phyloP scores from a whole-genome alignment of 208 protist genomes.

The Trypanosoma scelopori region DNA sequence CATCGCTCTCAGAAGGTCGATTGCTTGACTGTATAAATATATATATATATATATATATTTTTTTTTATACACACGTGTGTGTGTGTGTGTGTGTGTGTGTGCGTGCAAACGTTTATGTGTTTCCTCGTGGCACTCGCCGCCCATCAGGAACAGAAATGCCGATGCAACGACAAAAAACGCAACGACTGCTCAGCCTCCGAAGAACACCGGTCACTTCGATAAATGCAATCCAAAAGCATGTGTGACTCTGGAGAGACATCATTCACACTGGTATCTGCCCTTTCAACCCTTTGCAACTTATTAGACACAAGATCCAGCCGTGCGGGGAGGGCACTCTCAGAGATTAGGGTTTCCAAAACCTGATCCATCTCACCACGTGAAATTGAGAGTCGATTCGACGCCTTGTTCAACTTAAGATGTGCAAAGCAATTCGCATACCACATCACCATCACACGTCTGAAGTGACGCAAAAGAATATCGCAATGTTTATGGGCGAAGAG shows the following conservation, averaged over 20 bases:
- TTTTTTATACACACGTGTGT: too few relatives aligned
- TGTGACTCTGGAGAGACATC: slow-evolving; percentile 1
- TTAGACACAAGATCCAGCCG: slow-evolving; percentile 23
- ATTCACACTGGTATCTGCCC: not conserved
- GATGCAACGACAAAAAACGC: slow-evolving; percentile 25
- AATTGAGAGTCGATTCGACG: slow-evolving; percentile 23
- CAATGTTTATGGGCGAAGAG: slow-evolving; percentile 23
- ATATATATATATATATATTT: too few relatives aligned
- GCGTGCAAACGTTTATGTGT: not conserved
- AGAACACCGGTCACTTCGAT: slow-evolving; percentile 13
- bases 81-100: too few relatives aligned
- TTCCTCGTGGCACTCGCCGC: not conserved
- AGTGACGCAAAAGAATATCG: slow-evolving; percentile 12
- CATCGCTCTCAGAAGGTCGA: too few relatives aligned
- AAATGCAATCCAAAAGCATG: slow-evolving; percentile 25
- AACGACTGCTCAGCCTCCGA: slow-evolving; percentile 27
- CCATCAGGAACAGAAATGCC: slow-evolving; percentile 3
- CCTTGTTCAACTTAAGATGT: slow-evolving; percentile 20
- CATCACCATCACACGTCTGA: not conserved
- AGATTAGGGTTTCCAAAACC: slow-evolving; percentile 28
- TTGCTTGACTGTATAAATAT: too few relatives aligned
- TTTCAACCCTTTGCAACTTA: slow-evolving; percentile 5
- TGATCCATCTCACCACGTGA: slow-evolving; percentile 17
- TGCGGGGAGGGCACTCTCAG: slow-evolving; percentile 12
- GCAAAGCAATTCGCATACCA: slow-evolving; percentile 13